These are phyloP conservation scores for Saccharomycopsis oosterbeekiorum DNA, from an alignment of 805 yeast genomes.

Conservation along the genomic window DNA sequence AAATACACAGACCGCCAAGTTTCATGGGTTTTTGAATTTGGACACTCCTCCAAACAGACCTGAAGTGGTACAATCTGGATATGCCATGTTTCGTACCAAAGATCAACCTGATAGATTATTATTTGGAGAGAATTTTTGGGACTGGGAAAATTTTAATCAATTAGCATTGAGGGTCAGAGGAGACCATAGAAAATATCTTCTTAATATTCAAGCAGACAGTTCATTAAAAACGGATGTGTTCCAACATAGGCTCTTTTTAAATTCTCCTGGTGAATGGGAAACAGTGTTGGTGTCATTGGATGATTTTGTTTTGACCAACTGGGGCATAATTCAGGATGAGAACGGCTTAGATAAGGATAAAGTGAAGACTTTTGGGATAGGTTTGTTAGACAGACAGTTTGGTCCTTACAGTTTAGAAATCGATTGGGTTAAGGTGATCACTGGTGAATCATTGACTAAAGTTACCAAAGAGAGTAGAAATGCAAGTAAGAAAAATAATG, in stretches of 20 bases:
- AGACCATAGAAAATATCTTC: conserved; percentile 62
- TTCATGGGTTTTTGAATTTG: conserved; percentile 60
- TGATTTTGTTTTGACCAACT: conserved; percentile 74
- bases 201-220: conserved; percentile 74
- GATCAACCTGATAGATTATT: conserved; percentile 38
- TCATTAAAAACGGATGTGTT: conserved; percentile 69
- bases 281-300: conserved; percentile 68
- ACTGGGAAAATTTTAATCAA: conserved; percentile 54
- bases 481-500: neutral
- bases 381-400: conserved; percentile 64
- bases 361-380: conserved; percentile 67
- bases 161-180: conserved; percentile 64
- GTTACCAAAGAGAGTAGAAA: conserved; percentile 28
- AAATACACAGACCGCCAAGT: conserved; percentile 43
- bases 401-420: conserved; percentile 66
- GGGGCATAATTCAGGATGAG: conserved; percentile 60
- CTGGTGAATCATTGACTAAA: conserved; percentile 41
- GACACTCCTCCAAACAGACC: conserved; percentile 61
- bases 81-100: conserved; percentile 76
- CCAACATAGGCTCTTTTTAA: conserved; percentile 70
- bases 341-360: conserved; percentile 49
- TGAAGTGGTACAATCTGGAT: conserved; percentile 53
- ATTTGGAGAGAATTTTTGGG: conserved; percentile 45
- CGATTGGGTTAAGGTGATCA: conserved; percentile 64
- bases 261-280: conserved; percentile 72